Base-by-base conservation (phyloP, 2,329 filamentous ascomycete genomes). In the Mycogone perniciosa region DNA sequence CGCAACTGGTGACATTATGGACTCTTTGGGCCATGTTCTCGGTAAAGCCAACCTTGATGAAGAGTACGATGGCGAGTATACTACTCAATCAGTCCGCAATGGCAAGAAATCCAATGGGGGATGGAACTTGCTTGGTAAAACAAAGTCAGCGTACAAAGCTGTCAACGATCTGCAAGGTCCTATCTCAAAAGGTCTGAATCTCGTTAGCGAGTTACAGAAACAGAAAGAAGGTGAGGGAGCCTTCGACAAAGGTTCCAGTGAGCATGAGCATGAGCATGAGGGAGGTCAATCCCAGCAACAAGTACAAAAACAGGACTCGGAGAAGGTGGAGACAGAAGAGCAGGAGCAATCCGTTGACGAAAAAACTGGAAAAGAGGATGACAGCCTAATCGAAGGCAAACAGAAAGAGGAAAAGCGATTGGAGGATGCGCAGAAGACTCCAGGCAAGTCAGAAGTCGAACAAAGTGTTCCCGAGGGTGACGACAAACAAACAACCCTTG, bases 21-120 rank as follows among this genome's bases (percentile, higher is more conserved):
- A 59, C 56, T 59, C 60, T 39, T 57, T 65, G 5, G 71, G 71
- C 6, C 71, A 75, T 44, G 65, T 72, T 37, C 62, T 73, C 20
- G 73, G 71, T 50, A 71, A 73, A 58, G 70, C 65, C 2, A 54
- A 61, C 56, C 53, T 73, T n/a, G 64, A 64, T 29, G 61, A 67
- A 44, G 63, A 67, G 29, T 66, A 68, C 20, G 62, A 69, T 52
- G 67, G 68, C 27, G 72, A 74, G 47, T 70, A 71, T 30, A 65
- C 71, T 4, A 71, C 70, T 3, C 65, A 71, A 31, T 52, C 59
- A 1, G 55, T 63, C 8, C 55, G 68, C 47, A 64, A 53, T n/a
- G 52, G 43, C 9, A 56, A 71, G 50, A 62, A 66, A 13, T 58
- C 62, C 3, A 58, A 59, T 13, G 59, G 59, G 13, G 54, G 55